These are phyloP conservation scores for Kingdonia uniflora DNA, from an alignment of 164 flowering plant genomes.

Conservation along the genomic window DNA sequence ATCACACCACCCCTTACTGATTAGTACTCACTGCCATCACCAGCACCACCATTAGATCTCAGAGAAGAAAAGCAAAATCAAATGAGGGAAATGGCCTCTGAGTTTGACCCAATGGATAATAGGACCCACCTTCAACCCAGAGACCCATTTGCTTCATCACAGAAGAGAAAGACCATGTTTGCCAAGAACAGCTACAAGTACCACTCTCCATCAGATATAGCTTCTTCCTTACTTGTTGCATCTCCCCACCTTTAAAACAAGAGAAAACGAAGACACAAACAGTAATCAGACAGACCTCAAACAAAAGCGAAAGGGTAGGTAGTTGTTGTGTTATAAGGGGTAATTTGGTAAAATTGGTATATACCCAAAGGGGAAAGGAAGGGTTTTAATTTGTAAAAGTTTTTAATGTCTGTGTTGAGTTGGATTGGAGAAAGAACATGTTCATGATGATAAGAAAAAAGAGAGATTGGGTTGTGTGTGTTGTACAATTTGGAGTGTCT, in stretches of 20 bases:
- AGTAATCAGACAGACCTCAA: neutral
- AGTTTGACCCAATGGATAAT: too few relatives aligned
- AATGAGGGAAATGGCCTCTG: too few relatives aligned
- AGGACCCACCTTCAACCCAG: neutral
- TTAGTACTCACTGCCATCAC: neutral
- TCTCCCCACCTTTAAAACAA: neutral
- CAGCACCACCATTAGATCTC: constrained; percentile 3
- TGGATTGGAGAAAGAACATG: too few relatives aligned
- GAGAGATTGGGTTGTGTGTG: neutral
- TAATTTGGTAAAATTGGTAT: neutral
- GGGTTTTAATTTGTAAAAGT: constrained; percentile 1
- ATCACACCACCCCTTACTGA: constrained; percentile 4
- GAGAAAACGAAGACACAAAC: neutral
- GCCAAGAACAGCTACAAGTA: neutral
- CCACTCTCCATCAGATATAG: neutral
- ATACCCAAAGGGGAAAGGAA: constrained; percentile 1
- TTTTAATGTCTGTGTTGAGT: neutral
- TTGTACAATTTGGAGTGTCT: neutral
- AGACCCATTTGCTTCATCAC: neutral
- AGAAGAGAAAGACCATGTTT: neutral
- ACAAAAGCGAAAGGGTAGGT: neutral
- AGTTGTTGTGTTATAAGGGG: neutral
- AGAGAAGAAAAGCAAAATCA: too few relatives aligned
- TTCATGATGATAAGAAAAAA: too few relatives aligned
- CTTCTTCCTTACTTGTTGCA: neutral